Percentiles rank a stretch among this genome's conserved stretches.
These are phyloP conservation scores for Neofusicoccum sp. DNA, from an alignment of 2,329 filamentous ascomycete species.

Conservation along the genomic window DNA sequence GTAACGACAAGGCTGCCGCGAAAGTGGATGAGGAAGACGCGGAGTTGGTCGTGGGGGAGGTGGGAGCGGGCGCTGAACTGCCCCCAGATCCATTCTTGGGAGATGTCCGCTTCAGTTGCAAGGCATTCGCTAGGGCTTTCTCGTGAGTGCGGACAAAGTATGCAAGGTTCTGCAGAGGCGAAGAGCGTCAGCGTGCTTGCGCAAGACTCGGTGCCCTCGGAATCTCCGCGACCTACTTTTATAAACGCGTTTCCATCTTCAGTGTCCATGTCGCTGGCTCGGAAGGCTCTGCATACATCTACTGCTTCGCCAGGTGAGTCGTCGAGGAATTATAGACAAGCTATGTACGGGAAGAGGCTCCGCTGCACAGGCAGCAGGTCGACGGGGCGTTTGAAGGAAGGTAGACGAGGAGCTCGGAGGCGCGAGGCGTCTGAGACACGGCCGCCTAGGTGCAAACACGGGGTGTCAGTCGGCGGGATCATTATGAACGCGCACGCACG, in stretches of 20 bases:
- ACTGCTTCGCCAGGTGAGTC: conserved; percentile 12
- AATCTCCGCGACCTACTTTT: conserved; percentile 58
- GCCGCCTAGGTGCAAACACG: conserved; percentile 9
- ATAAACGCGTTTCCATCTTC: conserved; percentile 89
- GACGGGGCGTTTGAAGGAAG: neutral
- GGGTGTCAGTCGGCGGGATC: conserved; percentile 12
- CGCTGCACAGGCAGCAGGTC: neutral
- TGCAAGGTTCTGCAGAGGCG: conserved; percentile 72
- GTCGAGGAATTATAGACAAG: conserved; percentile 10
- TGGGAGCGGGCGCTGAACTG: conserved; percentile 43
- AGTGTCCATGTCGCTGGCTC: conserved; percentile 63
- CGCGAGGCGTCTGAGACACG: conserved; percentile 13
- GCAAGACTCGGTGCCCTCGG: neutral
- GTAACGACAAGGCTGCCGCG: conserved; percentile 82
- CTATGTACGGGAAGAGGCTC: conserved; percentile 8
- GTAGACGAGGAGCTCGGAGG: conserved; percentile 1
- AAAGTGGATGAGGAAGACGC: conserved; percentile 71
- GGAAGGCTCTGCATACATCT: conserved; percentile 11
- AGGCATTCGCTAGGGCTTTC: conserved; percentile 91
- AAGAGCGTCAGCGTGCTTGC: neutral
- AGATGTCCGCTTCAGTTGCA: conserved; percentile 77
- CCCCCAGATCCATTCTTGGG: conserved; percentile 64
- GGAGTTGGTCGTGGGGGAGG: conserved; percentile 58
- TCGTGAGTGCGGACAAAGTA: conserved; percentile 96
- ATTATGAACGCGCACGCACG: conserved; percentile 16